These are phyloP conservation scores for Periconia macrospinosa DNA, from an alignment of 2,329 filamentous ascomycete species.

Conservation along the genomic window DNA sequence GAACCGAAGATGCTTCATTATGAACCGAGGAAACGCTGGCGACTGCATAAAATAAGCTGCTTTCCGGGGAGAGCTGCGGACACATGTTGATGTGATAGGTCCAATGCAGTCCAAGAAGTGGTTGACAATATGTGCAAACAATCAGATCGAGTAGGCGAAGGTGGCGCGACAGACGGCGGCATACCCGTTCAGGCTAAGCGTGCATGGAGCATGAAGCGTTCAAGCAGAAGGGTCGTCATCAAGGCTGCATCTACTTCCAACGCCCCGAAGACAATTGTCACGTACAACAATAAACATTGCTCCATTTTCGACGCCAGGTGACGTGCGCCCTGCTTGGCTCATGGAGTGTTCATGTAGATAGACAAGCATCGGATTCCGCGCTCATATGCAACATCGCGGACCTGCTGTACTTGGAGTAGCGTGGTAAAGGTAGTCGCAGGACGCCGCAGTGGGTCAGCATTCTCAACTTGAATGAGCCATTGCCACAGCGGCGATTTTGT, in stretches of 20 bases:
- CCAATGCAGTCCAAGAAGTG: conserved; percentile 4
- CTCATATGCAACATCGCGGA: background rate
- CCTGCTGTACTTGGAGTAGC: background rate
- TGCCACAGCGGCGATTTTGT: background rate
- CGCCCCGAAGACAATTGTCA: background rate
- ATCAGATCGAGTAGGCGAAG: conserved; percentile 19
- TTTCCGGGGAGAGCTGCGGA: background rate
- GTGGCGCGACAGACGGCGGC: conserved; percentile 6
- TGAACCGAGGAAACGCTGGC: background rate
- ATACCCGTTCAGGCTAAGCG: conserved; percentile 3
- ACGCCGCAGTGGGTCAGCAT: background rate
- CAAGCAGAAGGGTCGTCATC: conserved; percentile 17
- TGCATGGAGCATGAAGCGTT: conserved; percentile 2
- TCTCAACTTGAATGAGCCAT: background rate
- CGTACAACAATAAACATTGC: too few relatives aligned
- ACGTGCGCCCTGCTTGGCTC: background rate
- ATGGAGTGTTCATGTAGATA: background rate
- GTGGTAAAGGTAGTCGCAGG: background rate
- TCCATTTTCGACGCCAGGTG: background rate
- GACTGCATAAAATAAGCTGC: background rate
- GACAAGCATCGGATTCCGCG: background rate
- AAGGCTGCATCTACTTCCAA: conserved; percentile 4
- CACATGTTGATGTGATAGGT: conserved; percentile 22
- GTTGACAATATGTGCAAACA: conserved; percentile 14
- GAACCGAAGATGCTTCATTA: background rate